These are phyloP conservation scores for Akanthomyces uredinophilus DNA, from an alignment of 2,329 filamentous ascomycete species.

Conservation along the genomic window DNA sequence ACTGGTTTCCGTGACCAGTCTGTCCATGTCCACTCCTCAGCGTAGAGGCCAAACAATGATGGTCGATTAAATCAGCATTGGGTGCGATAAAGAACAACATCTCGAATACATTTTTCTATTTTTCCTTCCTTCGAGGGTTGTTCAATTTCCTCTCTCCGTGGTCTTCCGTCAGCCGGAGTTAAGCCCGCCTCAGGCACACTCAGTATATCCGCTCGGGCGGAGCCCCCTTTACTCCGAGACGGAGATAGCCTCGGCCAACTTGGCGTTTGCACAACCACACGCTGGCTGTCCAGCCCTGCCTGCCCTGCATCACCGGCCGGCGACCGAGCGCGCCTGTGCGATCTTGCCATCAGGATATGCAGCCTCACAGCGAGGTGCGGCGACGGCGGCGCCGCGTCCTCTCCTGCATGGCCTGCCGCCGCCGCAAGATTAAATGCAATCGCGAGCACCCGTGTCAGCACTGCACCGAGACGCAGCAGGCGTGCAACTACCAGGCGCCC, in stretches of 20 bases:
- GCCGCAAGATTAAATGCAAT: constrained; percentile 42
- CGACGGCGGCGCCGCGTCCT: constrained; percentile 1
- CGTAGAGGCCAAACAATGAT: too few relatives aligned
- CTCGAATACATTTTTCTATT: too few relatives aligned
- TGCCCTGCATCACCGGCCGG: neutral
- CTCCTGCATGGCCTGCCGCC: constrained; percentile 39
- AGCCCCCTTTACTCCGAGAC: constrained; percentile 7
- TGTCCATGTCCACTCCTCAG: too few relatives aligned
- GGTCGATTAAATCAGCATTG: too few relatives aligned
- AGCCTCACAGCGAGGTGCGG: constrained; percentile 1
- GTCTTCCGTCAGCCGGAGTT: neutral
- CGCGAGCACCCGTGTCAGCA: constrained; percentile 35
- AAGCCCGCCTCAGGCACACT: neutral
- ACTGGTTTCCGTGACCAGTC: too few relatives aligned
- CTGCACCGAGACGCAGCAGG: constrained; percentile 28
- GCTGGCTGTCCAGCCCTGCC: neutral
- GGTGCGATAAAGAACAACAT: too few relatives aligned
- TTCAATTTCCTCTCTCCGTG: neutral
- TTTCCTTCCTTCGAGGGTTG: too few relatives aligned
- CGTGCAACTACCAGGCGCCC: constrained; percentile 27
- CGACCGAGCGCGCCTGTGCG: neutral
- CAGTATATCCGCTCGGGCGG: constrained; percentile 8
- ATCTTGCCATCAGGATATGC: neutral
- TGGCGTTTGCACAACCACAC: neutral
- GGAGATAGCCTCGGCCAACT: constrained; percentile 11